A percentile compares a stretch with the other conserved stretches of the same genome.
phyloP scores from a whole-genome alignment of 139 green algal genomes.

The Ulvella scutata region DNA sequence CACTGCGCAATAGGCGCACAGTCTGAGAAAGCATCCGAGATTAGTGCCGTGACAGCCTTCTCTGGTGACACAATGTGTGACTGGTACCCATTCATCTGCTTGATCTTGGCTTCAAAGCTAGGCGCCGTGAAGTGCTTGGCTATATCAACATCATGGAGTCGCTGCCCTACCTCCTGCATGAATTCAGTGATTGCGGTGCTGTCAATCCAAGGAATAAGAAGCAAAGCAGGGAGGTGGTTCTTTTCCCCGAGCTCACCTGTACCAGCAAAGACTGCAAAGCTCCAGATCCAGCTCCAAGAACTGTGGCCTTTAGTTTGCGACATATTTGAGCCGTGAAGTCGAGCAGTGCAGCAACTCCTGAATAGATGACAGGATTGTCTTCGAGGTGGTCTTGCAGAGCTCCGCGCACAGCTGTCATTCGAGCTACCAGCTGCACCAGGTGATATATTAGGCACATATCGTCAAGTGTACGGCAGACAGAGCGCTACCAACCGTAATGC shows the following conservation, averaged over 20 bases:
- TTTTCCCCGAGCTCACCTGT: too few relatives aligned
- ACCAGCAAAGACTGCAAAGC: background rate
- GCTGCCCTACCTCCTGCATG: background rate
- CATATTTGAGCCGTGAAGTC: background rate
- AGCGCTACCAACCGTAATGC: too few relatives aligned
- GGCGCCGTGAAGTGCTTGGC: background rate
- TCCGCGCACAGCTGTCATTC: background rate
- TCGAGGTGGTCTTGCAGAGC: background rate
- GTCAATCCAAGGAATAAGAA: too few relatives aligned
- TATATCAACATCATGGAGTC: background rate
- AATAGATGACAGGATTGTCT: background rate
- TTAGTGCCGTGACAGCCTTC: background rate
- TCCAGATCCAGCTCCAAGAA: background rate
- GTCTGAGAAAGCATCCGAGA: background rate
- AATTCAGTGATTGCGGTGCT: too few relatives aligned
- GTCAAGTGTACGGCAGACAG: too few relatives aligned
- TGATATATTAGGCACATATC: too few relatives aligned
- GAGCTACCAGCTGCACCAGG: background rate
- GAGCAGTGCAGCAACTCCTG: background rate
- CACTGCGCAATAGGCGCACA: background rate
- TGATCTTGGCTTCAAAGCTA: conserved; percentile 1
- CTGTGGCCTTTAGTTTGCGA: background rate
- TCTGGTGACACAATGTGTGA: conserved; percentile 3
- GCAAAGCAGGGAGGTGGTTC: too few relatives aligned
- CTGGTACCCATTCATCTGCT: conserved; percentile 3